These are phyloP conservation scores for Mastigamoeba balamuthi DNA, from an alignment of 78 protist species.

Conservation along the genomic window DNA sequence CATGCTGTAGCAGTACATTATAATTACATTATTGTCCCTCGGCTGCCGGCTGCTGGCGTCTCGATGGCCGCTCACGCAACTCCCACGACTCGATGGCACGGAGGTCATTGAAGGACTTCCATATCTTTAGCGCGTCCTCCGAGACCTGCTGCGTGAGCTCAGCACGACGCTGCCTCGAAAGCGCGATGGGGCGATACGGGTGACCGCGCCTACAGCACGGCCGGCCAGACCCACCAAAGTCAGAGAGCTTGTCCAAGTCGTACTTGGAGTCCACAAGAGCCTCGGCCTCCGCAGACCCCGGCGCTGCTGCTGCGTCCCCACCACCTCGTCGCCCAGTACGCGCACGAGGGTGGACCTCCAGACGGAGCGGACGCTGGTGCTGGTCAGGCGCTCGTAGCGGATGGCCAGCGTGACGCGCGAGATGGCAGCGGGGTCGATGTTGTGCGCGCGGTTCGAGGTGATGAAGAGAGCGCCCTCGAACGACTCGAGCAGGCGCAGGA, in stretches of 20 bases:
- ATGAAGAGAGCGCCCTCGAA: conserved; percentile 27
- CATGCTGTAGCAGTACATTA: too few species aligned
- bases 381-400: conserved; percentile 6
- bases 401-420: conserved; percentile 38
- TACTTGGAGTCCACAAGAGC: not conserved
- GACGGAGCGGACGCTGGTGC: not conserved
- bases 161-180: not conserved
- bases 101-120: too few species aligned
- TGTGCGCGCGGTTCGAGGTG: conserved; percentile 30
- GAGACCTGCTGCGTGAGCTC: not conserved
- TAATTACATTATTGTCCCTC: too few species aligned
- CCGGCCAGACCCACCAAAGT: not conserved
- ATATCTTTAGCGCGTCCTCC: not conserved
- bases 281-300: not conserved
- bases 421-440: conserved; percentile 25
- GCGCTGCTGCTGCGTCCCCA: not conserved
- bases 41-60: too few species aligned
- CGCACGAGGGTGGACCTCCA: not conserved
- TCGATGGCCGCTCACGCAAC: too few species aligned
- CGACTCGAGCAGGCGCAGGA: conserved; percentile 20
- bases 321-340: not conserved
- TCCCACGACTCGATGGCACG: too few species aligned
- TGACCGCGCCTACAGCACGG: not conserved
- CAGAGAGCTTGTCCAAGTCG: not conserved
- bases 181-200: not conserved